Evolutionary conservation across 2,329 filamentous ascomycete species (phyloP).

Genomic region (Cucurbitaria berberidis): DNA sequence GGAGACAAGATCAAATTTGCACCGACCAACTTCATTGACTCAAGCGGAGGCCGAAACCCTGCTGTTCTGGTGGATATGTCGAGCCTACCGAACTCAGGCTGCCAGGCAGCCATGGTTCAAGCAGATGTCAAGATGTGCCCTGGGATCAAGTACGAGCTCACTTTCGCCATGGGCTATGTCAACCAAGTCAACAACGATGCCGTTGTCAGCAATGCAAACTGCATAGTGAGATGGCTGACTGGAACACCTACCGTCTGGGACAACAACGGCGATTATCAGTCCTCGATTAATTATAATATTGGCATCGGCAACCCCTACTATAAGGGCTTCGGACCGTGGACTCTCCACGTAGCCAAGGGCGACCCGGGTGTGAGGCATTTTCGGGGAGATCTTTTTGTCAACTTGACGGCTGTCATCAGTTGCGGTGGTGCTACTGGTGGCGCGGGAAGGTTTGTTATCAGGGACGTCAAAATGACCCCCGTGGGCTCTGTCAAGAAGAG

Average conservation of each 20-base stretch:
- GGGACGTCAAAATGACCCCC: background rate
- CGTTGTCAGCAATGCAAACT: background rate
- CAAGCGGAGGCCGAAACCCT: background rate
- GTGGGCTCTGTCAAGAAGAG: background rate
- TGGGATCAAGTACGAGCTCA: background rate
- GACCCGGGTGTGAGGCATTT: background rate
- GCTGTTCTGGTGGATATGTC: background rate
- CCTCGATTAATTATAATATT: background rate
- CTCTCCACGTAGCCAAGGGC: background rate
- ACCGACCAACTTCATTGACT: background rate
- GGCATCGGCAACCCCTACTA: background rate
- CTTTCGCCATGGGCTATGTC: background rate
- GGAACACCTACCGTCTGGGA: background rate
- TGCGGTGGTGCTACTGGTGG: background rate
- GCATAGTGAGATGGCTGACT: background rate
- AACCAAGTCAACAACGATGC: background rate
- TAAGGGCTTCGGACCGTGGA: background rate
- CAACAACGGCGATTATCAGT: background rate
- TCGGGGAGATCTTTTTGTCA: background rate
- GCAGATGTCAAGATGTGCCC: background rate
- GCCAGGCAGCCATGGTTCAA: background rate
- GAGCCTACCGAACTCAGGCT: background rate
- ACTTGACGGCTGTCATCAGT: background rate
- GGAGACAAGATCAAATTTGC: background rate
- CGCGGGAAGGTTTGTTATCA: background rate